Evolutionary conservation across 352 stramenopile genomes (phyloP), one percentile per base, ranked within the genome.

Genomic region (Phytophthora pseudosyringae): DNA sequence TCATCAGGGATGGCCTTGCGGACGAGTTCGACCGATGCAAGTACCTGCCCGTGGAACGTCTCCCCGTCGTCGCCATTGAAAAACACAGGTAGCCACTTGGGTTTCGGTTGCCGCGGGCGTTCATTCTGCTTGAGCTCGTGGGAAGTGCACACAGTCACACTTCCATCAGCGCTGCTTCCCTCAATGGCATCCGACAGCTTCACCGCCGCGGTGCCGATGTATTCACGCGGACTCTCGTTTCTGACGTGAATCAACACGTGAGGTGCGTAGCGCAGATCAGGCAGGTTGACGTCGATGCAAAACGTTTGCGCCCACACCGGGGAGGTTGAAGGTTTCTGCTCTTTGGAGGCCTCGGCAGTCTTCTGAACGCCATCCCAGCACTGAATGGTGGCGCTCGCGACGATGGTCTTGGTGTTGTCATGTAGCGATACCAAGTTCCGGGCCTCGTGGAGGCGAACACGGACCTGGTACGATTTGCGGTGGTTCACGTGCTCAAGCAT

Each of bases 261-360:
- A 39, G 81, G 78, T 29, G 80, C 80, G 48, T 84, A 80, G 41
- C 57, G 47, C 18, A 86, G 64, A 18, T 78, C 56, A 15, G 83
- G 83, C 59, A 96, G 59, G 57, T 90, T 86, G 41, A 88, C 73
- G 63, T 94, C 80, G 12, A 94, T 86, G 59, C 79, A 79, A 10
- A 91, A 74, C 25, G 80, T 91, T 66, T 89, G 73, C 39, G 78
- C 78, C 60, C 78, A 88, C 40, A 75, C 61, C 2, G 76, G 73
- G 43, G 75, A 74, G 10, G 56, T 61, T 7, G 79, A 67, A 48
- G 39, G 5, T 73, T 46, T 63, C 41, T 44, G 6, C 71, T 46
- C 60, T 39, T 35, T 72, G 50, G 21, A 64, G 40, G 6, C 67
- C 46, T 35, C 50, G 1, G 46, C 69, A 53, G 48, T 71, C 50